phyloP scores from a whole-genome alignment of 2,329 filamentous ascomycete genomes.

The Aspergillus fijiensis region DNA sequence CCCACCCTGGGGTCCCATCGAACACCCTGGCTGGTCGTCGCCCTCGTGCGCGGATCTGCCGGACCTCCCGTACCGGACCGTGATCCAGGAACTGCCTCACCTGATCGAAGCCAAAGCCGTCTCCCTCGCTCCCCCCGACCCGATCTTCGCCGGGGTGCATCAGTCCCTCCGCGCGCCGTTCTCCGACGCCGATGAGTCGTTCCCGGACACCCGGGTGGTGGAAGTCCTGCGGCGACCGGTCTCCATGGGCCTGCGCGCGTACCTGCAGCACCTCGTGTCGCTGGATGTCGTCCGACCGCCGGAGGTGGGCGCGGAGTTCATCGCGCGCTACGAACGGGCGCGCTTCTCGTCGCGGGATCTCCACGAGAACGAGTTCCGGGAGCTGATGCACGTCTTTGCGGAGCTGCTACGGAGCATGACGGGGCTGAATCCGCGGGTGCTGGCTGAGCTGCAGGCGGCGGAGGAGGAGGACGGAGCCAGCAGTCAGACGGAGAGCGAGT shows the following conservation, averaged over 20 bases:
- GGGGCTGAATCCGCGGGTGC: slow-evolving; percentile 56
- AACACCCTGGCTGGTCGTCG: slow-evolving; percentile 85
- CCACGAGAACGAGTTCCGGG: slow-evolving; percentile 68
- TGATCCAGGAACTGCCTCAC: slow-evolving; percentile 81
- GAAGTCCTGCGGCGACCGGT: slow-evolving; percentile 68
- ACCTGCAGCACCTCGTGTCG: slow-evolving; percentile 68
- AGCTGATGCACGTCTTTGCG: slow-evolving; percentile 81
- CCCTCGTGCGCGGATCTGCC: slow-evolving; percentile 72
- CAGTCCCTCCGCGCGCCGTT: slow-evolving; percentile 29
- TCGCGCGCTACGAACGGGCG: slow-evolving; percentile 76
- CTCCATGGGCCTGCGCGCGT: slow-evolving; percentile 74
- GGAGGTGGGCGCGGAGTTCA: slow-evolving; percentile 59
- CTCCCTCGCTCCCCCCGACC: slow-evolving; percentile 69
- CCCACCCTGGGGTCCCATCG: slow-evolving; percentile 76
- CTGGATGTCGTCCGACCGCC: slow-evolving; percentile 62
- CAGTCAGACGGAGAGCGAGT: slow-evolving; percentile 30
- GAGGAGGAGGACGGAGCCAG: slow-evolving; percentile 16
- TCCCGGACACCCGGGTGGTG: slow-evolving; percentile 67
- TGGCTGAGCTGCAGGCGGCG: slow-evolving; percentile 40
- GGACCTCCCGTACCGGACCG: slow-evolving; percentile 77
- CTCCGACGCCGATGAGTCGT: slow-evolving; percentile 35
- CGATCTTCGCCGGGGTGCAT: slow-evolving; percentile 42
- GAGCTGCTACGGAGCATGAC: slow-evolving; percentile 75
- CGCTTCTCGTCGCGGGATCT: slow-evolving; percentile 75
- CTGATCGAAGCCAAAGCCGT: slow-evolving; percentile 90